phyloP scores from a whole-genome alignment of 1,284 basidiomycete genomes.

The Apiotrichum sp. region DNA sequence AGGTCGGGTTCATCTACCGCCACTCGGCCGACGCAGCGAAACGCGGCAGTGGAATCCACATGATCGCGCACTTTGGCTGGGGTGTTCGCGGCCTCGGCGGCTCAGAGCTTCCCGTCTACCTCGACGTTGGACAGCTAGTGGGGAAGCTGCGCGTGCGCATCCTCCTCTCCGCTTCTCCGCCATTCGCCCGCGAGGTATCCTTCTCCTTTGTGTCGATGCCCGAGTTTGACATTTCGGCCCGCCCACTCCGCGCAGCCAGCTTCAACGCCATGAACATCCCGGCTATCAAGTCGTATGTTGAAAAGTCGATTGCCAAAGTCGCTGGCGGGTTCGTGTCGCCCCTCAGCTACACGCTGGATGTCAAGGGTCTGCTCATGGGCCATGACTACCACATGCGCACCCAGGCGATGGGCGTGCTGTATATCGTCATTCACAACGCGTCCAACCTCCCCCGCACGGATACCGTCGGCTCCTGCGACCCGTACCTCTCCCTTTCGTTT shows the following conservation, averaged over 20 bases:
- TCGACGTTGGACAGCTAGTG: conserved; percentile 34
- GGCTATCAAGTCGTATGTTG: conserved; percentile 41
- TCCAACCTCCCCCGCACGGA: conserved; percentile 38
- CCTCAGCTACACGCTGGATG: conserved; percentile 41
- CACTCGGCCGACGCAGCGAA: conserved; percentile 20
- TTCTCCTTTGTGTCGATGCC: conserved; percentile 45
- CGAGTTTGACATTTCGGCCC: conserved; percentile 45
- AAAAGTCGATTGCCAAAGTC: conserved; percentile 41
- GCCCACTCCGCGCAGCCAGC: conserved; percentile 35
- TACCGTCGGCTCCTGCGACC: conserved; percentile 43
- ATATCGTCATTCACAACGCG: conserved; percentile 41
- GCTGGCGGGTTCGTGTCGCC: conserved; percentile 43
- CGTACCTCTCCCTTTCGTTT: conserved; percentile 41
- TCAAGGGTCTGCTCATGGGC: conserved; percentile 45
- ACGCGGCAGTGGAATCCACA: conserved; percentile 41
- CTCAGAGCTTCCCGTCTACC: conserved; percentile 40
- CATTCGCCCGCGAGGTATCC: conserved; percentile 42
- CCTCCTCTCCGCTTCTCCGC: conserved; percentile 43
- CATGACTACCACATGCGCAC: conserved; percentile 36
- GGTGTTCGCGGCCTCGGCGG: conserved; percentile 43
- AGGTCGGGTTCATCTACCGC: conserved; percentile 42
- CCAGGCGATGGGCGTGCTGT: conserved; percentile 39
- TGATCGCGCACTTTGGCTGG: conserved; percentile 42
- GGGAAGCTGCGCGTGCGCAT: conserved; percentile 37
- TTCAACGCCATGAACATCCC: conserved; percentile 47